phyloP scores from a whole-genome alignment of 1,284 basidiomycete genomes.

The Sphaerobolus stellatus region DNA sequence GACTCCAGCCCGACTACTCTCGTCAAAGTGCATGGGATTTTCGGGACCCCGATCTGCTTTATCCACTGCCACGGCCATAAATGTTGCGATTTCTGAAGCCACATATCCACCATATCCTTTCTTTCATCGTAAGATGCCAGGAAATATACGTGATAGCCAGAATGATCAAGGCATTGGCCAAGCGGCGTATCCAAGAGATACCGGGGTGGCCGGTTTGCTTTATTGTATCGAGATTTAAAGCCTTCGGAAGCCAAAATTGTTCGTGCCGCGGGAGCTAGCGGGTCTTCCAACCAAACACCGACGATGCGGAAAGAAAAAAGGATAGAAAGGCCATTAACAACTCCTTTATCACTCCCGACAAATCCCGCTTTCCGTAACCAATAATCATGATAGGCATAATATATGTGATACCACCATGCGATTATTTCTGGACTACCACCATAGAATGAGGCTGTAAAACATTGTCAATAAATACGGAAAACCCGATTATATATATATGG shows the following conservation, averaged over 20 bases:
- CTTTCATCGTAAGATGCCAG: constrained; percentile 34
- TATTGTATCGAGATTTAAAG: constrained; percentile 4
- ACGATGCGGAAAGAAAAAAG: constrained; percentile 47
- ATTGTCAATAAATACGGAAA: background rate
- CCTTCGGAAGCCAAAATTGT: constrained; percentile 3
- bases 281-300: constrained; percentile 33
- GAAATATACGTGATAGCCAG: constrained; percentile 53
- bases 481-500: background rate
- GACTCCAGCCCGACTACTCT: constrained; percentile 1
- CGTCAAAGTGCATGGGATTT: constrained; percentile 6
- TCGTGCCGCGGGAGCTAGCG: constrained; percentile 14
- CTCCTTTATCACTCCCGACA: constrained; percentile 54
- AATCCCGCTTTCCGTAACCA: constrained; percentile 45
- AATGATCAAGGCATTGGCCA: constrained; percentile 41
- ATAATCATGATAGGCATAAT: constrained; percentile 49
- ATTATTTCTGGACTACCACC: constrained; percentile 45
- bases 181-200: constrained; percentile 22
- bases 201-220: constrained; percentile 18
- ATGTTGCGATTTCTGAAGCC: constrained; percentile 14
- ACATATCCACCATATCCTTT: constrained; percentile 29
- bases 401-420: constrained; percentile 42
- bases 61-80: constrained; percentile 12
- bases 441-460: constrained; percentile 50
- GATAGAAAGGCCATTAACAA: constrained; percentile 50
- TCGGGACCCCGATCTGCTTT: background rate